Base-by-base conservation (phyloP, 2,329 filamentous ascomycete species). In the Aspergillus intermedius region DNA sequence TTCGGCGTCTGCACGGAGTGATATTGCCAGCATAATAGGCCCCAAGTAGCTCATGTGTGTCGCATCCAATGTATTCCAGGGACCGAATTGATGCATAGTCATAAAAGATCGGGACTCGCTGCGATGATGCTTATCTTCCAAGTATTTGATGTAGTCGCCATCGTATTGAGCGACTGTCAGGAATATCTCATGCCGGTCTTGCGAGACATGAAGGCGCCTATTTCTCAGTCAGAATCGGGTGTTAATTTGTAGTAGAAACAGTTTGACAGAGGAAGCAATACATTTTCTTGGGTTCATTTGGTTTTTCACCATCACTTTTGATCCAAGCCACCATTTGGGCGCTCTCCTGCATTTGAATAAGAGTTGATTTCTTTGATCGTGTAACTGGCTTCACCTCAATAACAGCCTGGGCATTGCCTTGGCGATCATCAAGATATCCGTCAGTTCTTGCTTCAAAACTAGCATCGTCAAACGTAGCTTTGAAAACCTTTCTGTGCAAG, bases 391-490 rank as follows among this genome's bases (percentile, higher is more conserved):
- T 58, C 0, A 53, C 53, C 13, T 57, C 56, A 5, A 58, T 45
- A 15, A 56, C 41, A 19, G 32, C 47, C 7, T 40, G 10, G 3
- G 48, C 25, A 1, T 46, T 46, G 2, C n/a, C 49, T 0, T 12
- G 35, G 10, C 45, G 12, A 32, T 56, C 53, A 32, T 49, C 44
- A 5, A 58, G 49, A 47, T 56, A 56, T 4, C 54, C 52, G 22
- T 60, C 56, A 3, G 53, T 58, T 5, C 50, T 28, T 17, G 56
- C 54, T 45, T 54, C 48, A 10, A 54, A 58, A 1, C 15, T 35
- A 12, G 51, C 51, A 2, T 34, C 19, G 8, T 22, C 21, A 30
- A 58, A 54, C 0, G 21, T 8, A 10, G 51, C 57, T 2, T 17
- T 53, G 35, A 59, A 57, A 7, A 42, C 42, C 15, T 45, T 52